These are phyloP conservation scores for Trifolium pratense DNA, from an alignment of 306 rosid species.

Conservation along the genomic window DNA sequence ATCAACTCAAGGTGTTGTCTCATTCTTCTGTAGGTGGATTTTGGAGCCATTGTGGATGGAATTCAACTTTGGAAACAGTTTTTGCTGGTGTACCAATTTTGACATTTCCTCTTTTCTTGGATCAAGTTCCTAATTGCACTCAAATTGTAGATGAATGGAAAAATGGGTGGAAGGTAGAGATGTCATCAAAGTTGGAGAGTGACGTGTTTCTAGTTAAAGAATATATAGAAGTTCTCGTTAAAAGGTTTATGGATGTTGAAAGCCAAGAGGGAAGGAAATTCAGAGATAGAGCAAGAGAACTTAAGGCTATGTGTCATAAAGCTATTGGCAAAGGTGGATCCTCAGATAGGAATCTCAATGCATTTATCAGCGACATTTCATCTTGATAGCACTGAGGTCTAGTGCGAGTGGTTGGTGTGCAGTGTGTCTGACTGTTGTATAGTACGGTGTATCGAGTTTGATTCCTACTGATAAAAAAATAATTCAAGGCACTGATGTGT, in stretches of 20 bases:
- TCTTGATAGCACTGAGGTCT: neutral
- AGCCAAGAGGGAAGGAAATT: slow-evolving; percentile 44
- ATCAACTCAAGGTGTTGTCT: slow-evolving; percentile 59
- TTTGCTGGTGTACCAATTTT: slow-evolving; percentile 58
- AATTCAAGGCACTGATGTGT: neutral
- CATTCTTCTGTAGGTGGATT: slow-evolving; percentile 55
- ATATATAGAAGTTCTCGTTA: slow-evolving; percentile 36
- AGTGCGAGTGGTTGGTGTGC: neutral
- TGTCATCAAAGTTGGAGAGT: slow-evolving; percentile 20
- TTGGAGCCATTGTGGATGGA: slow-evolving; percentile 74
- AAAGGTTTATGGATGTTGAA: slow-evolving; percentile 47
- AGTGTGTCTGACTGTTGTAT: neutral
- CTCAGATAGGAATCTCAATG: slow-evolving; percentile 49
- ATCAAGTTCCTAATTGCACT: slow-evolving; percentile 55
- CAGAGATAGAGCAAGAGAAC: slow-evolving; percentile 48
- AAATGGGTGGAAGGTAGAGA: slow-evolving; percentile 48
- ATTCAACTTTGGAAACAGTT: slow-evolving; percentile 53
- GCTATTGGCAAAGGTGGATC: slow-evolving; percentile 56
- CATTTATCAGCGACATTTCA: slow-evolving; percentile 49
- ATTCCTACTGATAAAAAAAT: neutral
- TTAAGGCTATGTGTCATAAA: slow-evolving; percentile 44
- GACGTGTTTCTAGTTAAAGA: slow-evolving; percentile 35
- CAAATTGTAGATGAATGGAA: slow-evolving; percentile 58
- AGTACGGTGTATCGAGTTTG: neutral
- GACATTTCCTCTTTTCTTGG: slow-evolving; percentile 56